Evolutionary conservation across 2,329 filamentous ascomycete species (phyloP).

Genomic region (Ophiostoma ulmi): DNA sequence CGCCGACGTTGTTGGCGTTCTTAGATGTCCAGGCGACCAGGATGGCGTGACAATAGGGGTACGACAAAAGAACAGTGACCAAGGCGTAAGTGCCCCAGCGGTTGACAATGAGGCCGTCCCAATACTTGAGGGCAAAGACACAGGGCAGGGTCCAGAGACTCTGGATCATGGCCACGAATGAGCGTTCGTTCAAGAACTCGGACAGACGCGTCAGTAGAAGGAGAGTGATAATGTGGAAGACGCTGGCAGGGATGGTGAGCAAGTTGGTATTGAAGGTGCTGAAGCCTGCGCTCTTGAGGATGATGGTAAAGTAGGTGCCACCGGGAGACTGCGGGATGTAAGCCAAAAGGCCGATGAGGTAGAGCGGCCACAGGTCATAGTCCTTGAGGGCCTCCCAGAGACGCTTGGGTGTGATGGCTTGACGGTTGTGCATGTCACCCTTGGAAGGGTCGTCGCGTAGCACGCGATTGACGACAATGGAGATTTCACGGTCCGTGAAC

Average conservation of each 20-base stretch:
- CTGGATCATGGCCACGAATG: constrained; percentile 38
- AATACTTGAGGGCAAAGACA: constrained; percentile 45
- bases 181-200: constrained; percentile 46
- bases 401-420: constrained; percentile 44
- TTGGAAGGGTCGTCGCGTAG: constrained; percentile 54
- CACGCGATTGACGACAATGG: constrained; percentile 54
- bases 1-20: constrained; percentile 58
- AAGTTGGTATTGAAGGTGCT: constrained; percentile 26
- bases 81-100: constrained; percentile 49
- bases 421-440: constrained; percentile 55
- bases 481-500: constrained; percentile 54
- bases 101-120: constrained; percentile 37
- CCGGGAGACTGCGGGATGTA: constrained; percentile 21
- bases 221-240: constrained; percentile 48
- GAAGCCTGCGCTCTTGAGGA: constrained; percentile 24
- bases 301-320: constrained; percentile 24
- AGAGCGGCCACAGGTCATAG: constrained; percentile 28
- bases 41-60: constrained; percentile 43
- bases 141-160: constrained; percentile 50
- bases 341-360: constrained; percentile 25
- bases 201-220: constrained; percentile 48
- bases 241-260: constrained; percentile 31
- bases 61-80: constrained; percentile 42
- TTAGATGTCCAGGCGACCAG: constrained; percentile 56
- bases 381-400: constrained; percentile 23